phyloP scores from a whole-genome alignment of 169 alveolate species.

The Hepatocystis sp. region DNA sequence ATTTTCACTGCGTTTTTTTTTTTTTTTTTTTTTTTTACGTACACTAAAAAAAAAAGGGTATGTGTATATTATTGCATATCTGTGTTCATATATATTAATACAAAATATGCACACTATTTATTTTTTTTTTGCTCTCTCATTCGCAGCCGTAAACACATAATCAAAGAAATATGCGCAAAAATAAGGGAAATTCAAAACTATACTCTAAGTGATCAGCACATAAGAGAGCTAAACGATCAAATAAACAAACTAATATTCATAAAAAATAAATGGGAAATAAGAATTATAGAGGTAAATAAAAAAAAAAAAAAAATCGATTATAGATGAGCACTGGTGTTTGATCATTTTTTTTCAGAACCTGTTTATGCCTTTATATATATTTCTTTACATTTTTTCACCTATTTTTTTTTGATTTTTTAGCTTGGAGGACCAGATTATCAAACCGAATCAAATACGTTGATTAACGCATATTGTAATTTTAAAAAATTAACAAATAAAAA shows the following conservation, averaged over 20 bases:
- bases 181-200: slow-evolving; percentile 94
- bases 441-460: slow-evolving; percentile 51
- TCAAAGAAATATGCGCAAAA: slow-evolving; percentile 89
- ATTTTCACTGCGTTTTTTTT: background rate
- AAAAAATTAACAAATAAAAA: no score
- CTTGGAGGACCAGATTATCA: slow-evolving; percentile 73
- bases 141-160: slow-evolving; percentile 63
- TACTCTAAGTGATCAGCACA: slow-evolving; percentile 93
- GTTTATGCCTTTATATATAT: background rate
- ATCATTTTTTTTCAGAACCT: background rate
- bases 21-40: background rate
- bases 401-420: slow-evolving; percentile 11
- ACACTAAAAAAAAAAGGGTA: background rate
- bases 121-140: background rate
- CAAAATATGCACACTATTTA: background rate
- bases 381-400: background rate
- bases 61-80: background rate
- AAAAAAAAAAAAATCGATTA: slow-evolving; percentile 82
- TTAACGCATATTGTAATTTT: slow-evolving; percentile 55
- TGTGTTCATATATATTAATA: background rate
- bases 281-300: slow-evolving; percentile 93
- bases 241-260: slow-evolving; percentile 93
- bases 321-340: background rate
- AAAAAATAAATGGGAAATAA: slow-evolving; percentile 93
- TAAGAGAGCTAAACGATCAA: slow-evolving; percentile 95